Evolutionary conservation across 23 red algal species (phyloP).

Genomic region (Chondrus crispus): DNA sequence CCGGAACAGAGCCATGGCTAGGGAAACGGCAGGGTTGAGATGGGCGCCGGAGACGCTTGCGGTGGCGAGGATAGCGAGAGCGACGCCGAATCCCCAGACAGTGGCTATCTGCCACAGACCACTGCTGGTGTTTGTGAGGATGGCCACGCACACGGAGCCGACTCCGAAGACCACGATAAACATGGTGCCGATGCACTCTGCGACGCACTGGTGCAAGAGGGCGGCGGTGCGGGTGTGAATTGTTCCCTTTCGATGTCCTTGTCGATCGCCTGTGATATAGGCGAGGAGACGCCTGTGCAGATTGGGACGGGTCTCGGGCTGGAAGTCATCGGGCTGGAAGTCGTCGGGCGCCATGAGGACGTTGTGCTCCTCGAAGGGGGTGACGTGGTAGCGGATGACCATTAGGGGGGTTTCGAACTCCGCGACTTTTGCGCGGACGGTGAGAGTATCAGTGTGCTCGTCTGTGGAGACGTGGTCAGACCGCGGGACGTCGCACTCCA

Average conservation of each 20-base stretch:
- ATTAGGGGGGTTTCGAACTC: slow-evolving; percentile 38
- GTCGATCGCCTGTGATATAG: neutral
- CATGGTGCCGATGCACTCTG: slow-evolving; percentile 67
- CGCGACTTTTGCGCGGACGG: slow-evolving; percentile 18
- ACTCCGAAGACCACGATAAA: slow-evolving; percentile 82
- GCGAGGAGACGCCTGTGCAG: neutral
- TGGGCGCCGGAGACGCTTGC: slow-evolving; percentile 74
- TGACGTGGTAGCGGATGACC: neutral
- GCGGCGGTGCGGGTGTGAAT: neutral
- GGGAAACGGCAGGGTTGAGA: slow-evolving; percentile 78
- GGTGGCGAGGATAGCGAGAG: slow-evolving; percentile 73
- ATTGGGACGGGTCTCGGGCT: neutral
- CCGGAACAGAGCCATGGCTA: slow-evolving; percentile 68
- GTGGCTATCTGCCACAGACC: slow-evolving; percentile 74
- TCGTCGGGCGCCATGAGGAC: neutral
- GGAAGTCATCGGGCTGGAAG: neutral
- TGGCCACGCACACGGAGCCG: slow-evolving; percentile 46
- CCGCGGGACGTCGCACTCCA: slow-evolving; percentile 34
- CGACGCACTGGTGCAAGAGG: slow-evolving; percentile 64
- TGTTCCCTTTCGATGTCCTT: neutral
- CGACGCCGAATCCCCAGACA: slow-evolving; percentile 85
- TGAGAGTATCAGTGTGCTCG: neutral
- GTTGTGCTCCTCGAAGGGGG: neutral
- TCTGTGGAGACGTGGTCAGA: neutral
- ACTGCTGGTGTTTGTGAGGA: neutral